Evolutionary conservation across 73 alveolate genomes (phyloP).

Genomic region (Tetrahymena elliotti): DNA sequence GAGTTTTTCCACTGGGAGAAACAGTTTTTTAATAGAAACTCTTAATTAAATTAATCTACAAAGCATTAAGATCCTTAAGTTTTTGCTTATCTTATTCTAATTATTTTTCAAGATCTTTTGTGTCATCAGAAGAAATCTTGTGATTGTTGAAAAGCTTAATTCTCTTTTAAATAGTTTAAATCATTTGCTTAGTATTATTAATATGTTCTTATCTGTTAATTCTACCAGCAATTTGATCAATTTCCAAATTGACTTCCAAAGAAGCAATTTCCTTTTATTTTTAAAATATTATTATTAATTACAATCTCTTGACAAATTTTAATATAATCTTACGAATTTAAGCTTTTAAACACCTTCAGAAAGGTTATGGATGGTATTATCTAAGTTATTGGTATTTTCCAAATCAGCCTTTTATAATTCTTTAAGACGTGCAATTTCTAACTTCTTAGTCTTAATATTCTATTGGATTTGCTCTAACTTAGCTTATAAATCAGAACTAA

Average conservation of each 20-base stretch:
- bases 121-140: not conserved
- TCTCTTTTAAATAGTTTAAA: not conserved
- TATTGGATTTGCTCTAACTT: not conserved
- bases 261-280: not conserved
- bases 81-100: not conserved
- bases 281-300: not conserved
- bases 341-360: not conserved
- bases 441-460: not conserved
- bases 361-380: not conserved
- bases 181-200: not conserved
- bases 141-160: not conserved
- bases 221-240: not conserved
- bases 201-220: not conserved
- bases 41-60: not conserved
- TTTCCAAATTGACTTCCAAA: not conserved
- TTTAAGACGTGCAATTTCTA: not conserved
- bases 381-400: not conserved
- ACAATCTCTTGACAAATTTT: not conserved
- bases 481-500: not conserved
- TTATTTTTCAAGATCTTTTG: not conserved
- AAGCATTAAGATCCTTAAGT: not conserved
- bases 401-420: not conserved
- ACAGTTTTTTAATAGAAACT: not conserved
- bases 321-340: not conserved
- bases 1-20: not conserved